Base-by-base conservation (phyloP, 192 early-diverging fungal species). In the Lobosporangium transversale region DNA sequence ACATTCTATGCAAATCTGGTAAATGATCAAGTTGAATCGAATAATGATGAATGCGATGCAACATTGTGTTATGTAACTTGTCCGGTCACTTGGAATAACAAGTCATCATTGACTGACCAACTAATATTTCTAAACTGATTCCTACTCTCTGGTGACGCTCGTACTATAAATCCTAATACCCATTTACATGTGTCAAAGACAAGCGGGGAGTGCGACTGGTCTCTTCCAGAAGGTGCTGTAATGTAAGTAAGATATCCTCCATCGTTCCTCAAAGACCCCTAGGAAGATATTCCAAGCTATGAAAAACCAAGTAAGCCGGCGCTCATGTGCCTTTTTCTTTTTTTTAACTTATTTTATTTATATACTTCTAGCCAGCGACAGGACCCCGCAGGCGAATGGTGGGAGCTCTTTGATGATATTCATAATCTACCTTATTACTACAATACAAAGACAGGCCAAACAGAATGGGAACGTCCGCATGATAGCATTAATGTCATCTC, bases 361-460 rank as follows among this genome's bases (percentile, higher is more conserved):
- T 7, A 40, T 14, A 14, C 7, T 10, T 74, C 57, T 80, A 94
- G 92, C 27, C 85, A 89, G 44, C 87, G 88, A 24, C 88, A 79
- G 62, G 87, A 93, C 75, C 90, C 87, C 23, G 84, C 85, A 47
- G 88, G 88, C 70, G 97, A 99, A 70, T 99, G 95, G 94, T 99
- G 97, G 97, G 95, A 99, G 84, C 88, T 96, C 29, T 90, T 89
- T 66, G 95, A 97, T 78, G 92, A 96, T 33, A 79, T 90, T 36
- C 86, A 91, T 37, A 88, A 93, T 48, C 74, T 93, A 50, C 94
- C 94, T 8, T 99, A 97, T 69, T 98, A 95, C 80, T 97, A 98
- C 84, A 92, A 96, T 81, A 91, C 95, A 4, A 81, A 81, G 45
- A 94, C 95, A 0, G 89, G 91, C 40, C 83, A 90, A 47, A 96